Conservation (phyloP, 192 early-diverging fungal species). For the Backusella macrospora region DNA sequence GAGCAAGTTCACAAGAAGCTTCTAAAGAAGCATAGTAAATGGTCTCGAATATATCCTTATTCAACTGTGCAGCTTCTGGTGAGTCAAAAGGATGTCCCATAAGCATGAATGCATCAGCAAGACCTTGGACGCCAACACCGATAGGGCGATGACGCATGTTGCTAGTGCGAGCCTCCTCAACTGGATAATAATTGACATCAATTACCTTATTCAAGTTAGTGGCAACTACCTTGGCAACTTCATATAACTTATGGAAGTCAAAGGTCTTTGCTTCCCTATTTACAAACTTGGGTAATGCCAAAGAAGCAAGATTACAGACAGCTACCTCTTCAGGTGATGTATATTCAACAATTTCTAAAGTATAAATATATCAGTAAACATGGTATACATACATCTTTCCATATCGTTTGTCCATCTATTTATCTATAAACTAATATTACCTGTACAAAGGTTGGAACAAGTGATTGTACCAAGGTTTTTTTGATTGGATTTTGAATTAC, state of each 20-base stretch:
- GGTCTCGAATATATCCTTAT: slow-evolving; percentile 90
- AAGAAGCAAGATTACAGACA: slow-evolving; percentile 95
- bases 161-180: slow-evolving; percentile 79
- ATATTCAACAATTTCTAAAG: slow-evolving; percentile 91
- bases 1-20: slow-evolving; percentile 87
- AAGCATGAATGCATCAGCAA: slow-evolving; percentile 94
- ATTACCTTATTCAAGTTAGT: slow-evolving; percentile 96
- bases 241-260: slow-evolving; percentile 84
- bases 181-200: slow-evolving; percentile 95
- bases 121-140: slow-evolving; percentile 92
- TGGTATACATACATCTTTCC: too few relatives aligned
- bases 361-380: not conserved
- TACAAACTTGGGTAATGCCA: slow-evolving; percentile 90
- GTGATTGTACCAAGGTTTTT: slow-evolving; percentile 98
- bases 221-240: slow-evolving; percentile 84
- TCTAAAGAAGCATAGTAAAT: slow-evolving; percentile 93
- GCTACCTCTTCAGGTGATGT: slow-evolving; percentile 93
- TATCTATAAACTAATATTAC: not conserved
- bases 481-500: slow-evolving; percentile 97
- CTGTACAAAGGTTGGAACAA: slow-evolving; percentile 94
- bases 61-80: slow-evolving; percentile 76
- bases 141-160: slow-evolving; percentile 95
- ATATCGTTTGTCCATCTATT: not conserved
- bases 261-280: slow-evolving; percentile 57
- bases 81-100: slow-evolving; percentile 94